Conservation (phyloP, 164 flowering plant species). For the Malania oleifera region DNA sequence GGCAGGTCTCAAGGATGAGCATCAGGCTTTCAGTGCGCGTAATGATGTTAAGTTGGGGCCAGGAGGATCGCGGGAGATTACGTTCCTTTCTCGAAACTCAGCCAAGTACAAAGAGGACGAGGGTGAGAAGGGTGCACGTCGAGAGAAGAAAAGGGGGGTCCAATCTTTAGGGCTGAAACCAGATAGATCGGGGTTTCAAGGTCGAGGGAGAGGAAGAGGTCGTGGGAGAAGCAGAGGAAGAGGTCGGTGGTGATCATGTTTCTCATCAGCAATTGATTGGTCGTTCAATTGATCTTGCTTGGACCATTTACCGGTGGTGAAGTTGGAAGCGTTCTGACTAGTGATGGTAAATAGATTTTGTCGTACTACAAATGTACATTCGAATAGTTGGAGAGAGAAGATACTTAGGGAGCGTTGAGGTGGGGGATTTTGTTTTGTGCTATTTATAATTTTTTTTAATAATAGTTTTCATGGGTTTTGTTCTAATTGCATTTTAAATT, state of each 20-base stretch:
- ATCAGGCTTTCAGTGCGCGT: constrained; percentile 16
- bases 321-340: too few species aligned
- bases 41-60: constrained; percentile 58
- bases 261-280: neutral
- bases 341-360: too few species aligned
- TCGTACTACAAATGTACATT: too few species aligned
- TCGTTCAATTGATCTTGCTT: too few species aligned
- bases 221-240: constrained; percentile 21
- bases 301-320: too few species aligned
- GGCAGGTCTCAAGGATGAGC: constrained; percentile 43
- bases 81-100: constrained; percentile 56
- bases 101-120: constrained; percentile 53
- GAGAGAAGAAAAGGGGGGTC: constrained; percentile 66
- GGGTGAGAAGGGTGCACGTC: constrained; percentile 33
- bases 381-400: too few species aligned
- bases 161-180: constrained; percentile 64
- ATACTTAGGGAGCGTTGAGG: too few species aligned
- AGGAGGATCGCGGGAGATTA: constrained; percentile 90
- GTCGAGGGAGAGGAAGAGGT: constrained; percentile 34
- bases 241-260: neutral
- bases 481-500: too few species aligned
- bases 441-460: too few species aligned
- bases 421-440: too few species aligned
- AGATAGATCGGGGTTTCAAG: constrained; percentile 37
- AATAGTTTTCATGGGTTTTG: too few species aligned